Evolutionary conservation across 345 rosid species (phyloP).

Genomic region (Cardamine resedifolia): DNA sequence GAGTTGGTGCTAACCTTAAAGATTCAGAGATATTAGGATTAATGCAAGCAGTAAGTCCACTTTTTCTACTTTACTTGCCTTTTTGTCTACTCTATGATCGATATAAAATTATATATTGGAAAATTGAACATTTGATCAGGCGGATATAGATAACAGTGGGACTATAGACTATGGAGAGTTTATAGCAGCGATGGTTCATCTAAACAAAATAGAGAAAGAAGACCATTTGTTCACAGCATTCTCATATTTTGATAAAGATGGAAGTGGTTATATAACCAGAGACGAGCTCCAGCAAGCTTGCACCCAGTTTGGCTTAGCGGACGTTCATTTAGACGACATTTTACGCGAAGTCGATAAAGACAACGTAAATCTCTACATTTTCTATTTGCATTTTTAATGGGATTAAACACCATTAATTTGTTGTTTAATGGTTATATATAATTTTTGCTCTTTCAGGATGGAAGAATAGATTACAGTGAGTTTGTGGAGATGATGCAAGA

Average conservation of each 20-base stretch:
- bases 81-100: not conserved
- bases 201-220: conserved; percentile 80
- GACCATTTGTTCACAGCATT: conserved; percentile 85
- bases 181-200: conserved; percentile 90
- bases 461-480: conserved; percentile 83
- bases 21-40: conserved; percentile 67
- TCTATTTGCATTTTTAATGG: not conserved
- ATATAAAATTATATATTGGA: not conserved
- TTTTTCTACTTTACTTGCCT: not conserved
- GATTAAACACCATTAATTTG: conserved; percentile 6
- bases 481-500: conserved; percentile 93
- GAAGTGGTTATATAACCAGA: conserved; percentile 85
- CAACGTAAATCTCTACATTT: conserved; percentile 65
- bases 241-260: conserved; percentile 87
- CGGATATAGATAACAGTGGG: conserved; percentile 89
- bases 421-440: not conserved
- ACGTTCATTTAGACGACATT: conserved; percentile 63
- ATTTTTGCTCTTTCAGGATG: conserved; percentile 54
- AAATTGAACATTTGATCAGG: conserved; percentile 44
- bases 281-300: conserved; percentile 93
- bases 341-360: conserved; percentile 81
- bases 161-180: conserved; percentile 91
- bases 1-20: conserved; percentile 73
- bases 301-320: conserved; percentile 65
- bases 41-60: conserved; percentile 73